These are phyloP conservation scores for Apiotrichum sp. DNA, from an alignment of 1,284 basidiomycete species.

Conservation along the genomic window DNA sequence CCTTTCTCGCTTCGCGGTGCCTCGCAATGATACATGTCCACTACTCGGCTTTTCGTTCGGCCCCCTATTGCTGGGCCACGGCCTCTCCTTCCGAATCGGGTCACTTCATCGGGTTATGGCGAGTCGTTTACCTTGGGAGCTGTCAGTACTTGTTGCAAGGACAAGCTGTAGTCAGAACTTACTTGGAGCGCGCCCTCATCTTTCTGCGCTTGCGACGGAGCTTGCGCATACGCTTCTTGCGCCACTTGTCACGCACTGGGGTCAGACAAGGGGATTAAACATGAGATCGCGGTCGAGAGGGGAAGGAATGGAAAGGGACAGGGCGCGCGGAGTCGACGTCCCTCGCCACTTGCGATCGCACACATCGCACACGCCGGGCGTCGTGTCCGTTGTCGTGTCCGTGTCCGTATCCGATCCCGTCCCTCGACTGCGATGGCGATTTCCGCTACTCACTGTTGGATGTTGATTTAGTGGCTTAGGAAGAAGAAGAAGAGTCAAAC, in stretches of 20 bases:
- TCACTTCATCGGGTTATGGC: neutral
- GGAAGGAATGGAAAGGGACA: too few species aligned
- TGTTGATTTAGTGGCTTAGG: slow-evolving; percentile 5
- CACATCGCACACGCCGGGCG: too few species aligned
- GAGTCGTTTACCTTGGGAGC: neutral
- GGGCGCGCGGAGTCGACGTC: too few species aligned
- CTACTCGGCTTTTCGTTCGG: neutral
- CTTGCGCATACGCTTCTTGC: slow-evolving; percentile 24
- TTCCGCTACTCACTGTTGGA: slow-evolving; percentile 3
- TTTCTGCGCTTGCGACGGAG: slow-evolving; percentile 21
- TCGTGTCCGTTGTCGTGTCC: neutral
- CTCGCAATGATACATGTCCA: slow-evolving; percentile 1
- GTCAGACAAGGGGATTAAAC: neutral
- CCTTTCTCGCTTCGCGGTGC: neutral
- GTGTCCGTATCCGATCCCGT: neutral
- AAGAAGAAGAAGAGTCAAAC: neutral
- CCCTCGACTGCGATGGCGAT: neutral
- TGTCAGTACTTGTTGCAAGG: too few species aligned
- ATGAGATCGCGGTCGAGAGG: too few species aligned
- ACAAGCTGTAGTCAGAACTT: neutral
- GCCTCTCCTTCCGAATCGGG: neutral
- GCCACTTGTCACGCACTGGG: slow-evolving; percentile 19
- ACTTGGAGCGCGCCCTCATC: slow-evolving; percentile 23
- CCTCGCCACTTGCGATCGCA: too few species aligned
- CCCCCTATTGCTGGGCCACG: neutral